Evolutionary conservation across 2,329 filamentous ascomycete genomes (phyloP).

Genomic region (Colletotrichum magnum): DNA sequence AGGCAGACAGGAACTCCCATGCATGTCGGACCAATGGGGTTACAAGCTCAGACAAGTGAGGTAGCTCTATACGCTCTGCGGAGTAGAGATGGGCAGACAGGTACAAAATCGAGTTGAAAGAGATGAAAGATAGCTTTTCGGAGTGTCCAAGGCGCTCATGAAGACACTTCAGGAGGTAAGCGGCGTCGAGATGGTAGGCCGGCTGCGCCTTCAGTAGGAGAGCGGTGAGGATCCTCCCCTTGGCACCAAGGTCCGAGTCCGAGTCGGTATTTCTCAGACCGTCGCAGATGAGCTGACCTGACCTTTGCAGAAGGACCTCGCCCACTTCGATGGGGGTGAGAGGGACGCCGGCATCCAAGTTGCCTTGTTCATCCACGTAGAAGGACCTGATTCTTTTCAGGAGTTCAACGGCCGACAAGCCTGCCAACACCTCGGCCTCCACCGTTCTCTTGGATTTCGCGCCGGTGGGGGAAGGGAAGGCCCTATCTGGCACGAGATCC

Average conservation of each 20-base stretch:
- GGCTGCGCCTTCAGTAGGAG: constrained; percentile 67
- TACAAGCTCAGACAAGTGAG: constrained; percentile 74
- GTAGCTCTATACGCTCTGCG: constrained; percentile 63
- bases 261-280: constrained; percentile 58
- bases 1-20: constrained; percentile 86
- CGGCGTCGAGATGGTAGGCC: constrained; percentile 59
- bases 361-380: constrained; percentile 79
- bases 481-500: constrained; percentile 75
- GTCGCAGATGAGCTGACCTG: constrained; percentile 65
- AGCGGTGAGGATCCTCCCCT: constrained; percentile 71
- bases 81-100: constrained; percentile 71
- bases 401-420: constrained; percentile 64
- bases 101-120: constrained; percentile 71
- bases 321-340: constrained; percentile 69
- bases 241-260: constrained; percentile 66
- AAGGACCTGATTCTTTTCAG: constrained; percentile 75
- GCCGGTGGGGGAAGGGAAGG: constrained; percentile 61
- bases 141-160: constrained; percentile 59
- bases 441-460: constrained; percentile 43
- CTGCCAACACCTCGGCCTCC: constrained; percentile 47
- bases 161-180: constrained; percentile 65
- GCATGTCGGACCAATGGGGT: constrained; percentile 78
- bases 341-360: constrained; percentile 73
- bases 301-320: constrained; percentile 75
- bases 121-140: constrained; percentile 62